Evolutionary conservation across 2,329 filamentous ascomycete genomes (phyloP).

Genomic region (Thelonectria blattea): DNA sequence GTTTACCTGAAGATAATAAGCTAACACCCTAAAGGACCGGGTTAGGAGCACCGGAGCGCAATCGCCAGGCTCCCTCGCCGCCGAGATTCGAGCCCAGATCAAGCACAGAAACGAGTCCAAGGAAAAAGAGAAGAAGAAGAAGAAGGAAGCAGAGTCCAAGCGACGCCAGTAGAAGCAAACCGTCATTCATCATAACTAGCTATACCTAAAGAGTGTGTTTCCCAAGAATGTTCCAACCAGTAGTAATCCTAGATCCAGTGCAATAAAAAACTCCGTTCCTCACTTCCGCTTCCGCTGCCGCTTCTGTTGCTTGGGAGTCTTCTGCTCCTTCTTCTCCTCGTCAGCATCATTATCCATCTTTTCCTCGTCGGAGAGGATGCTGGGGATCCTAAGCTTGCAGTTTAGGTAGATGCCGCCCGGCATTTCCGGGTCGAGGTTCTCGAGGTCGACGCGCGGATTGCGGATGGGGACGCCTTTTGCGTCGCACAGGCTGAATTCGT

Average conservation of each 20-base stretch:
- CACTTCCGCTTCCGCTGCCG: neutral
- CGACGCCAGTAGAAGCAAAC: neutral
- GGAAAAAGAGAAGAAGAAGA: neutral
- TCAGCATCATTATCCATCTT: neutral
- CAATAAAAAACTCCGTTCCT: neutral
- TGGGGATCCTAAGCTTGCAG: neutral
- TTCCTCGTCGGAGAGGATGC: neutral
- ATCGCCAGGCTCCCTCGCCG: conserved; percentile 35
- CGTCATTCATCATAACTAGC: neutral
- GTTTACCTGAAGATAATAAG: neutral
- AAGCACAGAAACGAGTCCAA: neutral
- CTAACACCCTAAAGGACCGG: conserved; percentile 27
- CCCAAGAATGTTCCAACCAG: too few species aligned
- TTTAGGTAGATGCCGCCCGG: conserved; percentile 4
- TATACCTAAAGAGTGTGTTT: neutral
- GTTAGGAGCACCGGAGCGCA: conserved; percentile 35
- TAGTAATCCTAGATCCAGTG: neutral
- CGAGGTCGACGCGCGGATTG: conserved; percentile 21
- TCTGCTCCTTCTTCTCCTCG: neutral
- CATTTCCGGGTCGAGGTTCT: conserved; percentile 1
- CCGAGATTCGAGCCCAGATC: conserved; percentile 36
- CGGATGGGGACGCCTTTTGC: conserved; percentile 40
- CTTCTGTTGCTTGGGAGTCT: neutral
- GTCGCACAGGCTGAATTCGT: conserved; percentile 54
- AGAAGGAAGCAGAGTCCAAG: neutral